Conservation (phyloP, 2,329 filamentous ascomycete species). For the Fusarium xylarioides region DNA sequence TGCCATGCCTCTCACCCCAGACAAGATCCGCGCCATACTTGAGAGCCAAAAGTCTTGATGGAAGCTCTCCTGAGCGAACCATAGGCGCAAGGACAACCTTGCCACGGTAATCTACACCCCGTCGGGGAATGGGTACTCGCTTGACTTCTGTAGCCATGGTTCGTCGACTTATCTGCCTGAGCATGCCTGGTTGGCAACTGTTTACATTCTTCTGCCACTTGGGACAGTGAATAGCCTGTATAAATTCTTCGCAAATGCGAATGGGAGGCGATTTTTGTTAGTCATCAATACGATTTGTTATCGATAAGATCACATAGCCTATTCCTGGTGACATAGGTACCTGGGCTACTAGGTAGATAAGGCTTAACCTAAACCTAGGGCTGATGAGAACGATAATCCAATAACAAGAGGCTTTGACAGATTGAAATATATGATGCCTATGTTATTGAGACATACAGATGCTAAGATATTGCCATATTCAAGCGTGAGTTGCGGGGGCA, state of each 20-base stretch:
- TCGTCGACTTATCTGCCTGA: slow-evolving; percentile 52
- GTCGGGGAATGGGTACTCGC: slow-evolving; percentile 83
- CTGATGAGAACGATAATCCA: background rate
- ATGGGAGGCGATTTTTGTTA: slow-evolving; percentile 33
- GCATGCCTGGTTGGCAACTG: slow-evolving; percentile 41
- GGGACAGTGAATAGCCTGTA: slow-evolving; percentile 9
- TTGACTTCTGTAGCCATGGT: slow-evolving; percentile 69
- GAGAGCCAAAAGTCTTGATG: slow-evolving; percentile 85
- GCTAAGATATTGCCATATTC: background rate
- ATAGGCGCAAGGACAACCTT: slow-evolving; percentile 97
- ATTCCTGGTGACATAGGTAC: background rate
- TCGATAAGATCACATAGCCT: slow-evolving; percentile 29
- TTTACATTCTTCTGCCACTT: slow-evolving; percentile 7
- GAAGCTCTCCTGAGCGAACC: slow-evolving; percentile 96
- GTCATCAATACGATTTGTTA: slow-evolving; percentile 30
- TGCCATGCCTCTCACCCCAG: slow-evolving; percentile 71
- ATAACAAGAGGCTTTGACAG: background rate
- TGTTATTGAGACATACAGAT: background rate
- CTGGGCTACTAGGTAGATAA: background rate
- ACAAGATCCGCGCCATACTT: slow-evolving; percentile 97
- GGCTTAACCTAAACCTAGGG: background rate
- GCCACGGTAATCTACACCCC: slow-evolving; percentile 92
- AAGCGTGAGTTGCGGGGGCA: background rate
- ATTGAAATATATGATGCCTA: background rate
- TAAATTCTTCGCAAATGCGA: slow-evolving; percentile 18